Conservation (phyloP, 768 basidiomycete genomes). For the Auricularia auricula-judae region DNA sequence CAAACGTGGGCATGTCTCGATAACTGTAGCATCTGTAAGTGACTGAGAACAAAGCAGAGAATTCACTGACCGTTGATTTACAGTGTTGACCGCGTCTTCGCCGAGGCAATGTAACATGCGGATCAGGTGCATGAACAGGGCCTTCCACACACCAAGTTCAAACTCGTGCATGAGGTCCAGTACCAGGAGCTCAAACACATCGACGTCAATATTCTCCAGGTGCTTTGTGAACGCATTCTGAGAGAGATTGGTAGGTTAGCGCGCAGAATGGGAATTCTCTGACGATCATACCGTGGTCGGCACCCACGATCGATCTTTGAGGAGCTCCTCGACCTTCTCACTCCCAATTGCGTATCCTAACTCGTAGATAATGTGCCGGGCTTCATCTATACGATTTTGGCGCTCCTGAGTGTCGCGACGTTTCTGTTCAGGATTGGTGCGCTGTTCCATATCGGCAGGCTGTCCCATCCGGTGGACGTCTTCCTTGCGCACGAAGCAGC, state of each 20-base stretch:
- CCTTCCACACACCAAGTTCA: constrained; percentile 30
- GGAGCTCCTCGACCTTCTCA: background rate
- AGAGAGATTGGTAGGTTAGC: background rate
- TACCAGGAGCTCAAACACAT: constrained; percentile 19
- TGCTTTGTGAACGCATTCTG: constrained; percentile 27
- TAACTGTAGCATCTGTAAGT: constrained; percentile 1
- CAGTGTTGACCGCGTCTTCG: constrained; percentile 9
- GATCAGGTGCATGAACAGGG: constrained; percentile 25
- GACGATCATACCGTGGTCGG: constrained; percentile 6
- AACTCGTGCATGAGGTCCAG: constrained; percentile 31
- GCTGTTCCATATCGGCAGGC: background rate
- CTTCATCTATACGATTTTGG: constrained; percentile 1
- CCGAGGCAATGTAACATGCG: constrained; percentile 18
- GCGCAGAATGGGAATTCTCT: background rate
- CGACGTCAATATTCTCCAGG: constrained; percentile 12
- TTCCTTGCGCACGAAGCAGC: constrained; percentile 21
- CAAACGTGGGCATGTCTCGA: constrained; percentile 5
- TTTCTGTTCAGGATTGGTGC: background rate
- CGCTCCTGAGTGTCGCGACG: background rate
- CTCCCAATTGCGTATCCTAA: constrained; percentile 3
- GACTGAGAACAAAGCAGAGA: too few species aligned
- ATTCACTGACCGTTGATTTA: constrained; percentile 15
- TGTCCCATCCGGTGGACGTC: constrained; percentile 3
- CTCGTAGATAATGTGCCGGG: constrained; percentile 7
- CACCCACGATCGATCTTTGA: constrained; percentile 9